phyloP scores from a whole-genome alignment of 2,329 filamentous ascomycete genomes.

The Lasiodiplodia sp. region DNA sequence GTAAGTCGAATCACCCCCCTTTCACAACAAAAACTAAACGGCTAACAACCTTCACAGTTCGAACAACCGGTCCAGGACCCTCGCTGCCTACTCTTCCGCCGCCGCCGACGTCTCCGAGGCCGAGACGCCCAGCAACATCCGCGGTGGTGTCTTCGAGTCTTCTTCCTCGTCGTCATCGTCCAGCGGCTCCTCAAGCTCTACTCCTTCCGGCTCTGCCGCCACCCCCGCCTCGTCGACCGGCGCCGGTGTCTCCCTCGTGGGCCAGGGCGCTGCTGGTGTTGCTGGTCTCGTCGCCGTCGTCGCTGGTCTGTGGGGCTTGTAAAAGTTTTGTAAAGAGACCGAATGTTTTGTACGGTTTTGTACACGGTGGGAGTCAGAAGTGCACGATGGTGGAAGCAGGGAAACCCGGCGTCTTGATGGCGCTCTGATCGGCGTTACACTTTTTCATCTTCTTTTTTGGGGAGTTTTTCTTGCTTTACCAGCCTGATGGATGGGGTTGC shows the following conservation, averaged over 20 bases:
- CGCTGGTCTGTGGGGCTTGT: slow-evolving; percentile 28
- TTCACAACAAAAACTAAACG: too few relatives aligned
- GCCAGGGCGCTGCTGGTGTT: slow-evolving; percentile 7
- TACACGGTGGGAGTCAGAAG: not conserved
- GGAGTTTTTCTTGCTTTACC: not conserved
- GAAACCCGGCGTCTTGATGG: slow-evolving; percentile 1
- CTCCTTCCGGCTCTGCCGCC: slow-evolving; percentile 34
- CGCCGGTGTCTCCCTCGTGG: slow-evolving; percentile 38
- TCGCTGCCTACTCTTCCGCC: slow-evolving; percentile 37
- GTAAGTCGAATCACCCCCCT: slow-evolving; percentile 36
- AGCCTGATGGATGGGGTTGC: not conserved
- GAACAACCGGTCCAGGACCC: slow-evolving; percentile 33
- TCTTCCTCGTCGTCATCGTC: slow-evolving; percentile 30
- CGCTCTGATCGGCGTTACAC: not conserved
- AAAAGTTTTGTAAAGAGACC: not conserved
- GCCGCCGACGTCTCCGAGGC: slow-evolving; percentile 35
- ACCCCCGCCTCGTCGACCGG: slow-evolving; percentile 28
- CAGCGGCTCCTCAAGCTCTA: slow-evolving; percentile 24
- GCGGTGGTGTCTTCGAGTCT: slow-evolving; percentile 36
- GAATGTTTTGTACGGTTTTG: not conserved
- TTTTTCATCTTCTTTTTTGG: not conserved
- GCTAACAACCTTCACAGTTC: slow-evolving; percentile 8
- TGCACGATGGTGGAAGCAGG: not conserved
- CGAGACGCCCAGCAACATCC: slow-evolving; percentile 36
- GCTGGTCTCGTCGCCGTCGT: slow-evolving; percentile 16